These are phyloP conservation scores for Oryza officinalis DNA, from an alignment of 176 grass and related monocot genomes.

Conservation along the genomic window DNA sequence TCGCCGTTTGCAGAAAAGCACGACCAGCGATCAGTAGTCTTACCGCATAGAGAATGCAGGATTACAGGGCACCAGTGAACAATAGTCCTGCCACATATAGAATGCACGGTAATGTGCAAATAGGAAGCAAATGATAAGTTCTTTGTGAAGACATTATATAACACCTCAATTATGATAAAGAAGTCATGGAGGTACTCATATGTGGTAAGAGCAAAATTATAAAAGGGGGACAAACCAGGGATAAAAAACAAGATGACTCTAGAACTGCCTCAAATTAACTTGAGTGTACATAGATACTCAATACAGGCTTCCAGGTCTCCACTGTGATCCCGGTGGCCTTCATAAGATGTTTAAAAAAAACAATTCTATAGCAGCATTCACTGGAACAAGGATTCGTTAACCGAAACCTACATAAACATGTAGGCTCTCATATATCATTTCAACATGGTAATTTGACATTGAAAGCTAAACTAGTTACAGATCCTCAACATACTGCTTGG, in stretches of 20 bases:
- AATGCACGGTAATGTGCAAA: no score
- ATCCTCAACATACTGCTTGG: conserved; percentile 48
- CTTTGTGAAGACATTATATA: no score
- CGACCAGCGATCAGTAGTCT: not conserved
- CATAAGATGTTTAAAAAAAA: not conserved
- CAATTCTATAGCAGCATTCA: not conserved
- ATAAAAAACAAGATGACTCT: not conserved
- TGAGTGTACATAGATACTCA: not conserved
- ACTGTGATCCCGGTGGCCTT: not conserved
- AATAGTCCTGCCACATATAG: no score
- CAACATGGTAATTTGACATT: conserved; percentile 4
- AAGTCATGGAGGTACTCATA: no score
- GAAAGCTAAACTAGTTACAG: conserved; percentile 33
- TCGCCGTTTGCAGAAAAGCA: not conserved
- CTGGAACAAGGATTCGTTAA: not conserved
- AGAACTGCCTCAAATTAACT: not conserved
- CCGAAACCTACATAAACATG: not conserved
- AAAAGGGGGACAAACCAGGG: not conserved
- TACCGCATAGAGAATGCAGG: no score
- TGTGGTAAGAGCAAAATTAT: not conserved
- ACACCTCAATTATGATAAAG: no score
- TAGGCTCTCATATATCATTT: not conserved
- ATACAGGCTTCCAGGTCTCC: not conserved
- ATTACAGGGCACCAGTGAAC: no score
- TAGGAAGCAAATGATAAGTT: no score